Percentiles rank a stretch among this genome's conserved stretches.
phyloP scores from a whole-genome alignment of 2,329 filamentous ascomycete species.

The Pestalotiopsis sp. region DNA sequence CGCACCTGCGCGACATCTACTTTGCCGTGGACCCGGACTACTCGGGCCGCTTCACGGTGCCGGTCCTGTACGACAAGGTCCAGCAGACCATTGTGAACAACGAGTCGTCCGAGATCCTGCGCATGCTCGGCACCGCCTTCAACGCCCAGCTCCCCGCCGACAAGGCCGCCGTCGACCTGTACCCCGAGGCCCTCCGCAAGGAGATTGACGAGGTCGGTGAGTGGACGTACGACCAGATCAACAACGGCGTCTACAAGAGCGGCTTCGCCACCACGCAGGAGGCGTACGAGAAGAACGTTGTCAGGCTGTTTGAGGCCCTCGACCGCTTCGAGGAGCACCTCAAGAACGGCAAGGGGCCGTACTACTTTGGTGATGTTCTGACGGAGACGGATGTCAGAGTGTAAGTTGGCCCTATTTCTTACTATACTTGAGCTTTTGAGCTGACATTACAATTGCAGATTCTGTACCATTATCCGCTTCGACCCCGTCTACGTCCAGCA shows the following conservation, averaged over 20 bases:
- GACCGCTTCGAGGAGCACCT: constrained; percentile 77
- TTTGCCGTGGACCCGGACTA: constrained; percentile 73
- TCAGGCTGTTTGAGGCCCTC: constrained; percentile 71
- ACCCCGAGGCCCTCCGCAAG: constrained; percentile 61
- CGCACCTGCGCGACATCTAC: constrained; percentile 76
- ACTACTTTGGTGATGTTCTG: constrained; percentile 71
- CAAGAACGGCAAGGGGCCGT: constrained; percentile 52
- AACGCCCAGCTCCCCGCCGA: constrained; percentile 65
- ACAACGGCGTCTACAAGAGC: constrained; percentile 72
- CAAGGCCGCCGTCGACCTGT: constrained; percentile 63
- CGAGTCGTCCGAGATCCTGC: constrained; percentile 88
- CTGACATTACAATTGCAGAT: constrained; percentile 18
- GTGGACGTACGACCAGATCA: constrained; percentile 78
- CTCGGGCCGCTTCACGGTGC: constrained; percentile 80
- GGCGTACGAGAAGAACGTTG: constrained; percentile 77
- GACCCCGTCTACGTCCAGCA: constrained; percentile 79
- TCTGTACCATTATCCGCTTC: constrained; percentile 31
- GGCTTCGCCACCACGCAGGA: constrained; percentile 84
- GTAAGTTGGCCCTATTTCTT: constrained; percentile 32
- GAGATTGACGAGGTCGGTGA: constrained; percentile 76
- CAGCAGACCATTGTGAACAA: constrained; percentile 80
- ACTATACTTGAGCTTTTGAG: not conserved
- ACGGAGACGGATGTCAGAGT: constrained; percentile 84
- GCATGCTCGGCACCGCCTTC: constrained; percentile 85
- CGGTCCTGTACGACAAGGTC: constrained; percentile 81